Conservation (phyloP, 768 basidiomycete genomes). For the Tulasnella sp. region DNA sequence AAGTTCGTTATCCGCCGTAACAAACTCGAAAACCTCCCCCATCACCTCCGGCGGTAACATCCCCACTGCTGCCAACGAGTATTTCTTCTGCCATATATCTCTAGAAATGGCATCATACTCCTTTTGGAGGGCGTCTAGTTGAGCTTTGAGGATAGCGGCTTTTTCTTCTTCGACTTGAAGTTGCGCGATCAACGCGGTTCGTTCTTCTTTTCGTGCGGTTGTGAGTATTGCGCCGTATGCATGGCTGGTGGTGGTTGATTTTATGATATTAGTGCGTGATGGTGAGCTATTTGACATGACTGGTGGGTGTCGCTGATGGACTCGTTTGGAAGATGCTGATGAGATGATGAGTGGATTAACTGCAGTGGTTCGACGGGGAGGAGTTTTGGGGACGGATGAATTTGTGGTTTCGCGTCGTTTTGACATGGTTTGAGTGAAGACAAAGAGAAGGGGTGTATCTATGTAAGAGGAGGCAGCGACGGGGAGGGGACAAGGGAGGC, state of each 20-base stretch:
- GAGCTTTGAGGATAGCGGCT: constrained; percentile 7
- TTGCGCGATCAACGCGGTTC: not conserved
- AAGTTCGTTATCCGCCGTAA: not conserved
- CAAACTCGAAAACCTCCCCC: constrained; percentile 16
- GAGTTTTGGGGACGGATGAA: not conserved
- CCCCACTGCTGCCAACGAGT: not conserved
- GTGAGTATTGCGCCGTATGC: not conserved
- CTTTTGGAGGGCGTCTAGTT: constrained; percentile 8
- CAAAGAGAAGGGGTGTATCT: not conserved
- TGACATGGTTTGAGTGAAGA: not conserved
- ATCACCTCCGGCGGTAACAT: constrained; percentile 12
- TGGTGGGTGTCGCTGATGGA: not conserved
- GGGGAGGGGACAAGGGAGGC: not conserved
- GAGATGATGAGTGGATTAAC: not conserved
- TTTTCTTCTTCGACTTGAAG: constrained; percentile 3
- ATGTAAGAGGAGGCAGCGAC: not conserved
- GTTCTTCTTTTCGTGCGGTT: constrained; percentile 9
- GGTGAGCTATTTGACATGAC: not conserved
- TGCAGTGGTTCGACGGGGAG: not conserved
- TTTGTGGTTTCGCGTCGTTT: not conserved
- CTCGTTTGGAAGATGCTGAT: not conserved
- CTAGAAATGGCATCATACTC: constrained; percentile 7
- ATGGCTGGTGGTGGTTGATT: not conserved
- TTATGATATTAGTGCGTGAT: not conserved
- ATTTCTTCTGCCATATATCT: constrained; percentile 8